Base-by-base conservation (phyloP, 2,329 filamentous ascomycete species). In the Pyrenochaeta sp. region DNA sequence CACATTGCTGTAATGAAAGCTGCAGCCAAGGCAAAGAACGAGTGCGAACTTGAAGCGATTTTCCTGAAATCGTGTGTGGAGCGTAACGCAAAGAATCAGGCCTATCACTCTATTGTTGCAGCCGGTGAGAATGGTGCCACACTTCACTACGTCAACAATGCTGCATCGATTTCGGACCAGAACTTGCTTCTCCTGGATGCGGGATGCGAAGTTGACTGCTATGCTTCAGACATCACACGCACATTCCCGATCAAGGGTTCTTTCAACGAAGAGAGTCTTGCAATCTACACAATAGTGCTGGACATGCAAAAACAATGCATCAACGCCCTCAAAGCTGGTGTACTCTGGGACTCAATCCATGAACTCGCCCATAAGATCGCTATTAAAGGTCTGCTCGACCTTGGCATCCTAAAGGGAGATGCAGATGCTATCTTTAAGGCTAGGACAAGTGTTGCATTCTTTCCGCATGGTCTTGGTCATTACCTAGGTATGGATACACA, bases 61-160 rank as follows among this genome's bases (percentile, higher is more conserved):
- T 97, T 97, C 72, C 75, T 96, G 10, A 87, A 91, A 71, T 82
- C 83, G 27, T 96, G 91, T 73, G 85, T 95, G 54, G 84, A 87
- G 45, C 83, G 88, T 56, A 90, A 90, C 20, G 89, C 90, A 46
- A 89, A 87, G 71, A 87, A 95, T 66, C 92, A 96, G 80, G 89
- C 94, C 1, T 98, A 98, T 76, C 86, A 90, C 62, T 88, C 89
- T 55, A 97, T 98, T 67, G 87, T 95, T 15, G 94, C 92, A 0
- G 85, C 86, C 30, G 94, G 94, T 10, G 83, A 87, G 4, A 88
- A 90, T 14, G 93, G 90, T 0, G 91, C 92, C 4, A 95, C 91
- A 1, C 83, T 97, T 30, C 94, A 97, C 78, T 97, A 97, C 67
- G 86, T 92, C 20, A 85, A 89, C 31, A 76, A 76, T 33, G 65